Base-by-base conservation (phyloP, 176 grass and related monocot genomes). In the Carex scoparia region DNA sequence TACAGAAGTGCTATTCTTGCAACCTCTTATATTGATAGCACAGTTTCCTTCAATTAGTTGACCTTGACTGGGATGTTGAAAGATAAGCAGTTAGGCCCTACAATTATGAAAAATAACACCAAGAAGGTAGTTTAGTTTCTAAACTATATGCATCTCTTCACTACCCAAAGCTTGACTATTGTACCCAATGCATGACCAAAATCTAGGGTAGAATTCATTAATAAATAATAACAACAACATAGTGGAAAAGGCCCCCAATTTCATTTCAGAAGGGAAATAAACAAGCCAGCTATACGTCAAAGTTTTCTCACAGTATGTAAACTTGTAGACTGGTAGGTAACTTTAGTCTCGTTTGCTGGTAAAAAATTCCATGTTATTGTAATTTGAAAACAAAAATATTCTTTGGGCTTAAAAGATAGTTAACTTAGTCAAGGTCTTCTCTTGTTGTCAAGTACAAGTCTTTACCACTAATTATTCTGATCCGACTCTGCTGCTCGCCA, bases 401-500 rank as follows among this genome's bases (percentile, higher is more conserved):
- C 38, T 46, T 76, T 48, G 71, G 33, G 10, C 11, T 80, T 81
- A 81, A 81, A 65, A 48, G 6, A 15, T 11, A 44, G 58, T 81
- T 81, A 16, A 81, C 53, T 65, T 81, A 62, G 33, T 81, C 79
- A 81, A 81, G n/a, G 79, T 64, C 16, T 81, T 76, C 28, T 81
- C 57, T 64, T 44, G 33, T 15, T 27, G 42, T 7, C 42, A 46
- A 46, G 42, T 46, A 46, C 42, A 46, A 46, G 5, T 46, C 42
- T 46, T 46, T 46, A 46, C 42, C 42, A 46, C 42, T 7, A 7
- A 46, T 46, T 46, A 46, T 46, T 46, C 5, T 46, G 23, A 23
- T 23, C 23, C 23, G 23, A 23, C 23, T 23, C 23, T 0, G 23
- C 23, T 23, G 23, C 23, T 23, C 23, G 23, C 23, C 23, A 23